phyloP scores from a whole-genome alignment of 352 stramenopile genomes.

The Saprolegnia parasitica region DNA sequence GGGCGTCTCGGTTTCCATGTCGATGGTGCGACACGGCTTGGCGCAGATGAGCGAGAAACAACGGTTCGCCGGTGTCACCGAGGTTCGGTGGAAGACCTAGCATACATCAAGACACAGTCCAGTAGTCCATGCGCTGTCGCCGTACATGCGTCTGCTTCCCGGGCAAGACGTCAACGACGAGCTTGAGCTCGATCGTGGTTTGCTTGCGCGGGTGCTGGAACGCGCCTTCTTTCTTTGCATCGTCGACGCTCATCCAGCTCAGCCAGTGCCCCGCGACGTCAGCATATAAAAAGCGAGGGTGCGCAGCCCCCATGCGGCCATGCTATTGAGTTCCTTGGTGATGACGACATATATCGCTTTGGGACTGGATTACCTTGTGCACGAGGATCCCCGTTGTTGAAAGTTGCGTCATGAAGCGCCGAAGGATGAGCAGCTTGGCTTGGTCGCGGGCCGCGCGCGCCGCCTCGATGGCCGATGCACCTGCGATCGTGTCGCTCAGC shows the following conservation, averaged over 20 bases:
- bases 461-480: not conserved
- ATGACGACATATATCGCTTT: too few species aligned
- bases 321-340: constrained; percentile 11
- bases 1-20: constrained; percentile 52
- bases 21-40: constrained; percentile 61
- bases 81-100: constrained; percentile 43
- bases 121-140: not conserved
- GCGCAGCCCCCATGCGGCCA: constrained; percentile 6
- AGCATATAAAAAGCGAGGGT: constrained; percentile 21
- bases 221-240: constrained; percentile 6
- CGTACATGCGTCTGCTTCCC: constrained; percentile 24
- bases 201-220: constrained; percentile 25
- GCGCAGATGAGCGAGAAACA: constrained; percentile 72
- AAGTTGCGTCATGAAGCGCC: constrained; percentile 19
- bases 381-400: constrained; percentile 23
- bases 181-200: constrained; percentile 20
- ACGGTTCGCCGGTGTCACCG: constrained; percentile 32
- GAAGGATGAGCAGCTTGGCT: not conserved
- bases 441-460: not conserved
- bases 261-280: constrained; percentile 21
- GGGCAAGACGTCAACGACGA: constrained; percentile 19
- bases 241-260: constrained; percentile 22
- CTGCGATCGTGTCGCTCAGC: not conserved
- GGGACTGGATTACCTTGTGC: constrained; percentile 16
- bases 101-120: not conserved